phyloP scores from a whole-genome alignment of 2,329 filamentous ascomycete genomes.

The Colletotrichum godetiae region DNA sequence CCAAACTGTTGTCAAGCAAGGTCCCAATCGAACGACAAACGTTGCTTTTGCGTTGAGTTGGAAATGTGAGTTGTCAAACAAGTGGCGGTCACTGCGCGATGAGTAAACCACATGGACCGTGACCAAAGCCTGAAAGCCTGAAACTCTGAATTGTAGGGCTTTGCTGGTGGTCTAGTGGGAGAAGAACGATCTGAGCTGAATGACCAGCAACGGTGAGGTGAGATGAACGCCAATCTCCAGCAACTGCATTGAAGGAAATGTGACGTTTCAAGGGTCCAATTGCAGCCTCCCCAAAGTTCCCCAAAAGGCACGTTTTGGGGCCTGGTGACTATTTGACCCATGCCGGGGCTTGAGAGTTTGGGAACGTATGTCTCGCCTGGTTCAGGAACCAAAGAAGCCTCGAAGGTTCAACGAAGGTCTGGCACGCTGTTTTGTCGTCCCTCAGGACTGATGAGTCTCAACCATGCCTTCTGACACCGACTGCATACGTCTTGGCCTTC shows the following conservation, averaged over 20 bases:
- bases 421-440: slow-evolving; percentile 1
- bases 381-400: slow-evolving; percentile 22
- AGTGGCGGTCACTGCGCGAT: slow-evolving; percentile 22
- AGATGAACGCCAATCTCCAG: neutral
- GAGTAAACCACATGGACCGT: neutral
- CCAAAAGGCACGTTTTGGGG: neutral
- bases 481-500: slow-evolving; percentile 21
- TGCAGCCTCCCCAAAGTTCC: slow-evolving; percentile 14
- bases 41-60: slow-evolving; percentile 10
- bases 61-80: slow-evolving; percentile 25
- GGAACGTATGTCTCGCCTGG: slow-evolving; percentile 23
- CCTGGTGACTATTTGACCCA: slow-evolving; percentile 23
- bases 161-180: neutral
- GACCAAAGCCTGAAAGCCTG: slow-evolving; percentile 1
- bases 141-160: neutral
- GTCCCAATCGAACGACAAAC: neutral
- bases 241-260: slow-evolving; percentile 13
- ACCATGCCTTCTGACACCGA: slow-evolving; percentile 28
- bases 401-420: slow-evolving; percentile 9
- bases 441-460: slow-evolving; percentile 12
- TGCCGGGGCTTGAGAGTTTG: slow-evolving; percentile 19
- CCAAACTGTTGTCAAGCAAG: neutral
- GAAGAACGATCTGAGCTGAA: neutral
- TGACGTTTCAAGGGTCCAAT: slow-evolving; percentile 30
- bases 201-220: neutral